Percentiles rank a stretch among this genome's conserved stretches.
Conservation (phyloP, 202 grass and related monocot species). For the Tripidium arundinaceum region DNA sequence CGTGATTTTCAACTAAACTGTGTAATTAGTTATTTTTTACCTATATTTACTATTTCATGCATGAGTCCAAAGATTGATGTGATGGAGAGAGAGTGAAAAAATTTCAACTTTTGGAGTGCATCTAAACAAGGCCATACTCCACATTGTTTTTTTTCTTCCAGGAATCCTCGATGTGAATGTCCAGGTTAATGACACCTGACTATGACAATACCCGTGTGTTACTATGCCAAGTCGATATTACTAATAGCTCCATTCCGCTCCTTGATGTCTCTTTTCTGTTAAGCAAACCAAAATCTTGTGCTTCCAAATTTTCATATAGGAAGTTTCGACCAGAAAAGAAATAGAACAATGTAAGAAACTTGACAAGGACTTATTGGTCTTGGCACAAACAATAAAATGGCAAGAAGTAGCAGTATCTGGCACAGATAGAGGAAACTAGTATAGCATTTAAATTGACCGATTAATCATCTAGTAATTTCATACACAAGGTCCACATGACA, state of each 20-base stretch:
- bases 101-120: too few relatives aligned
- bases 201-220: neutral
- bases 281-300: neutral
- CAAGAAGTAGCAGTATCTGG: neutral
- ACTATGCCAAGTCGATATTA: neutral
- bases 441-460: constrained; percentile 7
- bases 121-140: too few relatives aligned
- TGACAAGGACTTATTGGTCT: neutral
- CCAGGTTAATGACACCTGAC: neutral
- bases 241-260: neutral
- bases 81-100: too few relatives aligned
- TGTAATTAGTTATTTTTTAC: too few relatives aligned
- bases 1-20: too few relatives aligned
- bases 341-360: neutral
- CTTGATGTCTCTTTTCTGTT: too few relatives aligned
- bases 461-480: neutral
- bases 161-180: neutral
- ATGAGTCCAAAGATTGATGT: too few relatives aligned
- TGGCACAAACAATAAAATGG: neutral
- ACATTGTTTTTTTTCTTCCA: neutral
- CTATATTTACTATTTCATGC: too few relatives aligned
- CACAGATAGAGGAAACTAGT: neutral
- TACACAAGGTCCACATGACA: neutral
- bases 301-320: neutral
- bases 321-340: neutral